These are phyloP conservation scores for Malassezia nana DNA, from an alignment of 1,284 basidiomycete genomes.

Conservation along the genomic window DNA sequence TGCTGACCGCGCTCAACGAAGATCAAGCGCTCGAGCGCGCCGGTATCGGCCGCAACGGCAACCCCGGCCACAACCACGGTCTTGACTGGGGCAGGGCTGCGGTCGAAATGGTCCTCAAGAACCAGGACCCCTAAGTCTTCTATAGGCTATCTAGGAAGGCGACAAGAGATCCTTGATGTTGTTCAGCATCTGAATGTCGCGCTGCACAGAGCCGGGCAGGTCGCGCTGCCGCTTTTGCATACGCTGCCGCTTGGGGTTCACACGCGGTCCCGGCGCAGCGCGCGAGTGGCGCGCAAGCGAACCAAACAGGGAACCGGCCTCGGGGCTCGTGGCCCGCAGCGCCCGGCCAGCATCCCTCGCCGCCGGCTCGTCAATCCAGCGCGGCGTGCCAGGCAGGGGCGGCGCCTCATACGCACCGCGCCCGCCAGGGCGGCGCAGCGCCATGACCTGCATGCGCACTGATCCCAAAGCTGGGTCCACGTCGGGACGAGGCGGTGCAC, in stretches of 20 bases:
- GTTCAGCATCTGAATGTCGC: conserved; percentile 18
- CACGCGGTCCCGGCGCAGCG: neutral
- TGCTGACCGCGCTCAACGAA: conserved; percentile 82
- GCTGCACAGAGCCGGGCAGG: conserved; percentile 2
- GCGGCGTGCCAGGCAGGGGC: conserved; percentile 10
- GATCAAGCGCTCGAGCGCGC: conserved; percentile 88
- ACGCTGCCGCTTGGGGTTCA: conserved; percentile 6
- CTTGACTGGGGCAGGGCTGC: conserved; percentile 93
- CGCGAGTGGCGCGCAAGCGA: conserved; percentile 12
- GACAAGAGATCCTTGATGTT: conserved; percentile 18
- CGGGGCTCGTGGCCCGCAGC: neutral
- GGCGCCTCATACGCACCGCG: neutral
- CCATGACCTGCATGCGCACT: conserved; percentile 17
- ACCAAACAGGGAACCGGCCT: conserved; percentile 15
- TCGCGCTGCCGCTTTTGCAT: conserved; percentile 13
- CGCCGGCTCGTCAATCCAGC: conserved; percentile 13
- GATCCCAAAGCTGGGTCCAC: conserved; percentile 12
- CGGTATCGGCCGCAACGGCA: conserved; percentile 59
- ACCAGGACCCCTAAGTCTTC: conserved; percentile 8
- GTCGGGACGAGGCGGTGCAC: conserved; percentile 5
- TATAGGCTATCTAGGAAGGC: conserved; percentile 7
- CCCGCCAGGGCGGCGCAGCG: conserved; percentile 6
- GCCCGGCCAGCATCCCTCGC: neutral
- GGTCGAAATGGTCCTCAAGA: conserved; percentile 57
- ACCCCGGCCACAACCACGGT: conserved; percentile 81